Conservation (phyloP, 2,329 filamentous ascomycete genomes). For the Dissoconium aciculare region DNA sequence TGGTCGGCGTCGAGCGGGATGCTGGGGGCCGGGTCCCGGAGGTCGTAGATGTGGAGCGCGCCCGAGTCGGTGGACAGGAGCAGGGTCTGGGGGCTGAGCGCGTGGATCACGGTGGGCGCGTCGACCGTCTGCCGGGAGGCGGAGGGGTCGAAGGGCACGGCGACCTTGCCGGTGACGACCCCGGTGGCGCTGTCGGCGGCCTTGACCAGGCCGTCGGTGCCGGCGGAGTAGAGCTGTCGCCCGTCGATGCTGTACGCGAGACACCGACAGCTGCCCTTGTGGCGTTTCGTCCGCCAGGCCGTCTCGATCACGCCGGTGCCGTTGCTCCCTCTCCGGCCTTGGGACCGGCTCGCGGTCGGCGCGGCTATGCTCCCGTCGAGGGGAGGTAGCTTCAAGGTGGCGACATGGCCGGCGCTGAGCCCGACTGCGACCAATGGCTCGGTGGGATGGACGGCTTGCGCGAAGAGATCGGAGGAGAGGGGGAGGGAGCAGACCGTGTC, state of each 20-base stretch:
- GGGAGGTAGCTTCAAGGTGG: constrained; percentile 59
- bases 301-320: constrained; percentile 68
- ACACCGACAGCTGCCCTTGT: constrained; percentile 85
- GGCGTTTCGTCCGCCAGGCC: constrained; percentile 71
- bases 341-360: constrained; percentile 17
- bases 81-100: constrained; percentile 72
- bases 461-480: constrained; percentile 71
- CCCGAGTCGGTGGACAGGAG: constrained; percentile 84
- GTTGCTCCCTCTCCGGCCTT: constrained; percentile 29
- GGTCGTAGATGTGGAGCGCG: constrained; percentile 73
- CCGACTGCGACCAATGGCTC: constrained; percentile 78
- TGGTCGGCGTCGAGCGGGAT: constrained; percentile 23
- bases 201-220: constrained; percentile 50
- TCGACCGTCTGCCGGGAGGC: constrained; percentile 41
- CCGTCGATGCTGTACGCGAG: constrained; percentile 70
- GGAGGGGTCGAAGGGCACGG: constrained; percentile 44
- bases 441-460: constrained; percentile 71
- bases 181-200: constrained; percentile 44
- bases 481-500: constrained; percentile 86
- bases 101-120: constrained; percentile 65
- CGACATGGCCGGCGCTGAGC: constrained; percentile 69
- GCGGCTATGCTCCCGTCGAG: constrained; percentile 35
- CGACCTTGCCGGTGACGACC: constrained; percentile 65
- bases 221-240: constrained; percentile 45
- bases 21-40: constrained; percentile 42